phyloP scores from a whole-genome alignment of 805 yeast species.

The Sugiyamaella americana region DNA sequence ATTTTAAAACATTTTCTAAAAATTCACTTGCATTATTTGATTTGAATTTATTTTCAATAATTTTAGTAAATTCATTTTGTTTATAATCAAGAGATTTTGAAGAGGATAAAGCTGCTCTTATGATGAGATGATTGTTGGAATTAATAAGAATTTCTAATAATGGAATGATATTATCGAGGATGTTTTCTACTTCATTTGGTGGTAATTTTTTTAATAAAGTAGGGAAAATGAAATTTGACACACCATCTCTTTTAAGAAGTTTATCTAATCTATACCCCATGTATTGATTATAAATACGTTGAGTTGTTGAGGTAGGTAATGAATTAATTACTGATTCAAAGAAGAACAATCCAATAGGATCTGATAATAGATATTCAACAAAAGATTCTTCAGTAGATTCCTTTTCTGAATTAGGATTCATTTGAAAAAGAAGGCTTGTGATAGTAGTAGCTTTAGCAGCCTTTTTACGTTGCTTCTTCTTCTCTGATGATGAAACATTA shows the following conservation, averaged over 20 bases:
- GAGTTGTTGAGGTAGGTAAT: slow-evolving; percentile 62
- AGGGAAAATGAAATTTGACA: slow-evolving; percentile 71
- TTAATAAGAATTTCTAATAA: slow-evolving; percentile 22
- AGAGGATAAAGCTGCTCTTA: slow-evolving; percentile 19
- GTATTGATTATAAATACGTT: slow-evolving; percentile 62
- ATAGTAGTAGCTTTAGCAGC: slow-evolving; percentile 4
- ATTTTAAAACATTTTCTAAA: slow-evolving; percentile 59
- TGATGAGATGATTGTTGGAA: slow-evolving; percentile 15
- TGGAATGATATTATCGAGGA: slow-evolving; percentile 22
- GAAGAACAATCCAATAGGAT: slow-evolving; percentile 91
- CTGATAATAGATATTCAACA: slow-evolving; percentile 76
- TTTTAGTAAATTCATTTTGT: slow-evolving; percentile 14
- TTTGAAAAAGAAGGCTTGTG: slow-evolving; percentile 52
- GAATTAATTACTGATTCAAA: slow-evolving; percentile 63
- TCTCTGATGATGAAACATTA: slow-evolving; percentile 1
- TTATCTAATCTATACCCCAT: slow-evolving; percentile 70
- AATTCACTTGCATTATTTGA: slow-evolving; percentile 35
- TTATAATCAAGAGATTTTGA: slow-evolving; percentile 12
- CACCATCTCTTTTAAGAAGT: slow-evolving; percentile 68
- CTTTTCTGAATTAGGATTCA: slow-evolving; percentile 38
- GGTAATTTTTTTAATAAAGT: slow-evolving; percentile 60
- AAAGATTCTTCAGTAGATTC: slow-evolving; percentile 48
- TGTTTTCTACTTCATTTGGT: slow-evolving; percentile 49
- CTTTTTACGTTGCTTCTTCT: slow-evolving; percentile 47
- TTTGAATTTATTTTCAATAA: slow-evolving; percentile 24